phyloP scores from a whole-genome alignment of 1,284 basidiomycete species.

The Leucoagaricus sp. region DNA sequence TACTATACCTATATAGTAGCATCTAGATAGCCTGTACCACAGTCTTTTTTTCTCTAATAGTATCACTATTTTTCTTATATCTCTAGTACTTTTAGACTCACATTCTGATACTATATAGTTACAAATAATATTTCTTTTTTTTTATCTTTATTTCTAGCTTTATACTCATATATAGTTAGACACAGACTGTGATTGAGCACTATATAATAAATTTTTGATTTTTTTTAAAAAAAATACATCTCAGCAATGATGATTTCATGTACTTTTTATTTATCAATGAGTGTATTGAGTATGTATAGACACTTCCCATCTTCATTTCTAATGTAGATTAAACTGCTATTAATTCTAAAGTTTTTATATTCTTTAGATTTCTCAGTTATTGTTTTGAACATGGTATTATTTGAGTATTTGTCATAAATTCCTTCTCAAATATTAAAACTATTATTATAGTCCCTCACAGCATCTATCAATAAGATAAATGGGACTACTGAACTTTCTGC shows the following conservation, averaged over 20 bases:
- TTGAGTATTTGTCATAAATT: constrained; percentile 18
- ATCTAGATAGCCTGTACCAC: no score
- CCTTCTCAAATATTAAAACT: constrained; percentile 17
- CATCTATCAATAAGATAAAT: background rate
- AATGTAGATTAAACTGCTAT: constrained; percentile 25
- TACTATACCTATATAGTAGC: no score
- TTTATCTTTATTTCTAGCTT: no score
- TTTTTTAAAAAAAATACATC: constrained; percentile 32
- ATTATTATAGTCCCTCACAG: constrained; percentile 1
- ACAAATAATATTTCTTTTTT: no score
- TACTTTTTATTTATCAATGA: constrained; percentile 18
- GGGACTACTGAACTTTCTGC: background rate
- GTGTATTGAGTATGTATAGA: constrained; percentile 35
- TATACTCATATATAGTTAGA: no score
- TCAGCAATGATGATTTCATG: constrained; percentile 34
- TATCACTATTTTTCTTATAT: no score
- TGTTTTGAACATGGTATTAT: constrained; percentile 25
- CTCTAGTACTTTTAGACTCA: no score
- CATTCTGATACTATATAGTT: no score
- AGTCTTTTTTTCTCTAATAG: no score
- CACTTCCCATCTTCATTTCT: constrained; percentile 13
- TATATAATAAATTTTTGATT: no score
- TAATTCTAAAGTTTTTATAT: constrained; percentile 29
- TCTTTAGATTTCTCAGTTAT: constrained; percentile 25
- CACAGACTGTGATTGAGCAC: no score